Evolutionary conservation across 2,329 filamentous ascomycete genomes (phyloP), one percentile per base, ranked within the genome.

Genomic region (Fusarium verrucosum): DNA sequence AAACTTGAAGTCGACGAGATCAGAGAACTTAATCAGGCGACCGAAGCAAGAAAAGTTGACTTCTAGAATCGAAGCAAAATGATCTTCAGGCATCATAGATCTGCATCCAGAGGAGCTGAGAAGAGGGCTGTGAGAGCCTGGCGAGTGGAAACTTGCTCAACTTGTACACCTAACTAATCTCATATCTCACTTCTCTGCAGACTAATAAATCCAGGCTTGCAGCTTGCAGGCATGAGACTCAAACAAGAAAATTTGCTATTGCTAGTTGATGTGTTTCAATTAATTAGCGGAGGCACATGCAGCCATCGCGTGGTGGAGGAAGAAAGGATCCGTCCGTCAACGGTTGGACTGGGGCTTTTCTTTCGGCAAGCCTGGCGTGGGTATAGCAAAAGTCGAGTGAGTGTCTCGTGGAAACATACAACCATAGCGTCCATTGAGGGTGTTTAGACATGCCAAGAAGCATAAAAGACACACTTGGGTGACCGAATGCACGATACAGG

Each of bases 41-140:
- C 30, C 42, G 19, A 43, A 32, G 40, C 30, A 43, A 32, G n/a
- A 42, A 55, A 56, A 25, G 53, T 28, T 43, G 16, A 56, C 42
- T 61, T 56, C 46, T 62, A 32, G 56, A 61, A 47, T 19, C 37
- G n/a, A 30, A 26, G 37, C 40, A 37, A 49, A 35, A 35, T 38
- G 58, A 61, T 62, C 56, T 56, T 43, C 49, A 44, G 49, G 42
- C 57, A 61, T 61, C 56, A 36, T 33, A 62, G 58, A 61, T 61
- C 57, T 49, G n/a, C 32, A 41, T 28, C 36, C 25, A 22, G 44
- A n/a, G 30, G 42, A 45, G 58, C 43, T 47, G 32, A 26, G 32
- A 33, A 19, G 20, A 33, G n/a, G 26, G 16, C 41, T 49, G 23
- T 11, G 26, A 30, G 25, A 55, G 49, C 37, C 42, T 43, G 42